Evolutionary conservation across 768 basidiomycete species (phyloP).

Genomic region (Leccinum longicurvipes): DNA sequence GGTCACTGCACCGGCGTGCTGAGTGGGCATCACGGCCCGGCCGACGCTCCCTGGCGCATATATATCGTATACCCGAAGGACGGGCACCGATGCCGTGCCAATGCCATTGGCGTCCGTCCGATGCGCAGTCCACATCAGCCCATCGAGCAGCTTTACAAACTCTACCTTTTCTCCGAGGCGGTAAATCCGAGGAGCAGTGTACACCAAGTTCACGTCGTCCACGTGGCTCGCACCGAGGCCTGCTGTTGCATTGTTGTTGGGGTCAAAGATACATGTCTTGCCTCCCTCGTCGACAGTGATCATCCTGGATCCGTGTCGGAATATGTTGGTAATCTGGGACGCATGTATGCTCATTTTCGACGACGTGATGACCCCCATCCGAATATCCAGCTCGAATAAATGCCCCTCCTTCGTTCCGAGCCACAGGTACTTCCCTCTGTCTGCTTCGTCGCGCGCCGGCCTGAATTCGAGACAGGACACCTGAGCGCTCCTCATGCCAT

Average conservation of each 20-base stretch:
- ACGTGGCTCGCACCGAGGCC: constrained; percentile 23
- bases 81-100: constrained; percentile 51
- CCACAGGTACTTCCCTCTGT: constrained; percentile 72
- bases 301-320: constrained; percentile 69
- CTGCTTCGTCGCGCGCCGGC: constrained; percentile 40
- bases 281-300: constrained; percentile 83
- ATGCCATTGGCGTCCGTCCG: constrained; percentile 48
- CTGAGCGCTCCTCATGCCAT: constrained; percentile 63
- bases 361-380: constrained; percentile 53
- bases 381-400: constrained; percentile 76
- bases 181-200: constrained; percentile 52
- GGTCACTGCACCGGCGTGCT: constrained; percentile 77
- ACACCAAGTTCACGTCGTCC: constrained; percentile 43
- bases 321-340: constrained; percentile 66
- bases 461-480: constrained; percentile 80
- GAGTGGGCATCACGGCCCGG: constrained; percentile 55
- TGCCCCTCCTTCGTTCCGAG: constrained; percentile 89
- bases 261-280: constrained; percentile 73
- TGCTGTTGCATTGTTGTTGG: constrained; percentile 29
- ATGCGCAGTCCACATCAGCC: constrained; percentile 80
- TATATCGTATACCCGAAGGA: constrained; percentile 79
- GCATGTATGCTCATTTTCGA: constrained; percentile 62
- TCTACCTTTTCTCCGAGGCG: constrained; percentile 80
- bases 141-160: constrained; percentile 70
- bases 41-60: constrained; percentile 56